phyloP scores from a whole-genome alignment of 495 filamentous ascomycete species.

The Neurospora hispaniola region DNA sequence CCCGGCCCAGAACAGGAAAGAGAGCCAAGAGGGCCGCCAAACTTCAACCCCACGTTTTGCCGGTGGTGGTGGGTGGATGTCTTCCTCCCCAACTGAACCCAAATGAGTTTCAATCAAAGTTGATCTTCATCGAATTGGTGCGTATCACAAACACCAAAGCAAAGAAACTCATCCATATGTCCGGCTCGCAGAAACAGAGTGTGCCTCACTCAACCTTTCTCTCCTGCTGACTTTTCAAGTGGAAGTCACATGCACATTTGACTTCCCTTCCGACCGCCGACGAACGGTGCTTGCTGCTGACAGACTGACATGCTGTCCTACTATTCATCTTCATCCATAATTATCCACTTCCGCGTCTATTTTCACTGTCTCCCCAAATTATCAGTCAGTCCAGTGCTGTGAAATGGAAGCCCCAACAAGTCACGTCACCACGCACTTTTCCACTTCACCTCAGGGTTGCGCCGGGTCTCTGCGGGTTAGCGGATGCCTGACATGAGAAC shows the following conservation, averaged over 20 bases:
- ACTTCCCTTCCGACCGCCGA: not conserved
- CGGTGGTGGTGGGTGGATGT: not conserved
- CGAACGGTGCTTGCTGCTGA: not conserved
- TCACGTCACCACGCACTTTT: not conserved
- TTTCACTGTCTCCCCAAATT: not conserved
- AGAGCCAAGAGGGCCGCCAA: not conserved
- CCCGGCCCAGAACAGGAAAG: too few relatives aligned
- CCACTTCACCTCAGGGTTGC: not conserved
- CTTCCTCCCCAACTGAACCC: not conserved
- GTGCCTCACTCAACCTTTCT: not conserved
- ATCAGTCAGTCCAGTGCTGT: not conserved
- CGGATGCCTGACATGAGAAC: constrained; percentile 3
- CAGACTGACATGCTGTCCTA: not conserved
- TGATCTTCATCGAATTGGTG: not conserved
- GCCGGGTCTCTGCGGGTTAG: constrained; percentile 13
- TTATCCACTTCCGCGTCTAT: not conserved
- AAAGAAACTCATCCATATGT: not conserved
- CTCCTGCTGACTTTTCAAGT: not conserved
- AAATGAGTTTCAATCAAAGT: not conserved
- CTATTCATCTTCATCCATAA: not conserved
- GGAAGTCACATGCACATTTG: not conserved
- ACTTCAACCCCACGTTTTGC: not conserved
- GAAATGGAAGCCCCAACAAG: not conserved
- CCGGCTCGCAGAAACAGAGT: not conserved
- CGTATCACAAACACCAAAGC: not conserved